Conservation (phyloP, 768 basidiomycete species). For the Hygrocybe punicea region DNA sequence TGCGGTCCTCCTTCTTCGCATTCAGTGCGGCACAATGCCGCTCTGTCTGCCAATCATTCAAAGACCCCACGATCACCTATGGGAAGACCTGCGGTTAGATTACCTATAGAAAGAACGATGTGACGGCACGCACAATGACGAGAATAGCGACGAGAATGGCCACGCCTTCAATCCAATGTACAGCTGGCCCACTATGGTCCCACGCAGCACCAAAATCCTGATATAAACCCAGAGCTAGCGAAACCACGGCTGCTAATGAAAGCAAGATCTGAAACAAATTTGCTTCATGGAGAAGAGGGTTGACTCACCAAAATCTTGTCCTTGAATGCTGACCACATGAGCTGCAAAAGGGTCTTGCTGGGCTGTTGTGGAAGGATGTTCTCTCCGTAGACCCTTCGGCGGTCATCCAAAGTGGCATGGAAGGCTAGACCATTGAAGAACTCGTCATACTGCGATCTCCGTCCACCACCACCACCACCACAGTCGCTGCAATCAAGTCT, state of each 20-base stretch:
- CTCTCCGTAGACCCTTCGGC: slow-evolving; percentile 68
- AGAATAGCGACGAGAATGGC: slow-evolving; percentile 72
- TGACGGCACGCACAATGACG: slow-evolving; percentile 57
- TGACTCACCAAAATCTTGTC: slow-evolving; percentile 81
- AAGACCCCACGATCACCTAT: slow-evolving; percentile 82
- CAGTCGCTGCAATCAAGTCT: slow-evolving; percentile 3
- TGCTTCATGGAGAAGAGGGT: slow-evolving; percentile 4
- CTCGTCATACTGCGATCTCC: slow-evolving; percentile 18
- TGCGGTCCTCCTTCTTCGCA: slow-evolving; percentile 92
- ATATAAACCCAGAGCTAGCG: slow-evolving; percentile 89
- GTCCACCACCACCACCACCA: slow-evolving; percentile 4
- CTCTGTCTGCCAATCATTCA: slow-evolving; percentile 99
- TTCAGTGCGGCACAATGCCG: slow-evolving; percentile 90
- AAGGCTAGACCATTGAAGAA: slow-evolving; percentile 27
- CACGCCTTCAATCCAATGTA: slow-evolving; percentile 97
- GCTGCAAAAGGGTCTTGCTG: slow-evolving; percentile 62
- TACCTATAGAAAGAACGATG: background rate
- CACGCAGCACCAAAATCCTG: slow-evolving; percentile 82
- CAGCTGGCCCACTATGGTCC: slow-evolving; percentile 60
- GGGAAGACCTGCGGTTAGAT: background rate
- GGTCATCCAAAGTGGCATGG: slow-evolving; percentile 52
- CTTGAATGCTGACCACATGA: slow-evolving; percentile 85
- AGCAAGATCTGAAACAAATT: slow-evolving; percentile 63
- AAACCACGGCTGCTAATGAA: slow-evolving; percentile 87
- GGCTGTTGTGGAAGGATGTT: slow-evolving; percentile 72